Conservation (phyloP, 805 yeast genomes). For the Candida ipomoeae region DNA sequence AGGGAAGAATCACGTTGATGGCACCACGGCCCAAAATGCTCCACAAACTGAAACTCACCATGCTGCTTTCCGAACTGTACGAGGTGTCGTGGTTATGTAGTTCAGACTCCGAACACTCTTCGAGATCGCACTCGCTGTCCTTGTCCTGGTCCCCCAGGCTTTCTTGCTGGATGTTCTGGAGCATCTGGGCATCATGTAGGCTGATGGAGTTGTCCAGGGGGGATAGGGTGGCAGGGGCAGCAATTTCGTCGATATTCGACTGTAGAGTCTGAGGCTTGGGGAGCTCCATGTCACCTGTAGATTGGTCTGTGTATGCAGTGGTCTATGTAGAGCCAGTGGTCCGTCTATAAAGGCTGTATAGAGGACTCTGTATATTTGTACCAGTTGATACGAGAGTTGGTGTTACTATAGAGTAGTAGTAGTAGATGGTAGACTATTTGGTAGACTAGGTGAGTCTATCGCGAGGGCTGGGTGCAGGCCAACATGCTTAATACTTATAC, state of each 20-base stretch:
- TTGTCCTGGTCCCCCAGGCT: slow-evolving; percentile 20
- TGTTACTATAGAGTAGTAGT: no score
- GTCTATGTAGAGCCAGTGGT: neutral
- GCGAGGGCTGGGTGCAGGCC: neutral
- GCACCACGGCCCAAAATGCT: slow-evolving; percentile 47
- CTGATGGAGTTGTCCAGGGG: slow-evolving; percentile 25
- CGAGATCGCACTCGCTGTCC: slow-evolving; percentile 3
- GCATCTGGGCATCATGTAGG: slow-evolving; percentile 25
- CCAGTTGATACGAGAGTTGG: no score
- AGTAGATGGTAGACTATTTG: no score
- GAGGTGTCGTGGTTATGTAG: neutral
- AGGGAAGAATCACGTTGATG: slow-evolving; percentile 78
- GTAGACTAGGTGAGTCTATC: no score
- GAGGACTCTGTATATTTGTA: no score
- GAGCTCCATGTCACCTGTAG: neutral
- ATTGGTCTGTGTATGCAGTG: neutral
- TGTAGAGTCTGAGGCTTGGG: neutral
- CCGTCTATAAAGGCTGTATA: no score
- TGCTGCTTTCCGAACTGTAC: neutral
- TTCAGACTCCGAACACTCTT: slow-evolving; percentile 4
- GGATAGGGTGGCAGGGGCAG: neutral
- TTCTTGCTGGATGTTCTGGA: slow-evolving; percentile 23
- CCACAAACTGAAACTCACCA: slow-evolving; percentile 28
- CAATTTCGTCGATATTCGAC: neutral
- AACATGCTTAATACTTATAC: no score